Evolutionary conservation across 345 rosid genomes (phyloP).

Genomic region (Populus deltoides): DNA sequence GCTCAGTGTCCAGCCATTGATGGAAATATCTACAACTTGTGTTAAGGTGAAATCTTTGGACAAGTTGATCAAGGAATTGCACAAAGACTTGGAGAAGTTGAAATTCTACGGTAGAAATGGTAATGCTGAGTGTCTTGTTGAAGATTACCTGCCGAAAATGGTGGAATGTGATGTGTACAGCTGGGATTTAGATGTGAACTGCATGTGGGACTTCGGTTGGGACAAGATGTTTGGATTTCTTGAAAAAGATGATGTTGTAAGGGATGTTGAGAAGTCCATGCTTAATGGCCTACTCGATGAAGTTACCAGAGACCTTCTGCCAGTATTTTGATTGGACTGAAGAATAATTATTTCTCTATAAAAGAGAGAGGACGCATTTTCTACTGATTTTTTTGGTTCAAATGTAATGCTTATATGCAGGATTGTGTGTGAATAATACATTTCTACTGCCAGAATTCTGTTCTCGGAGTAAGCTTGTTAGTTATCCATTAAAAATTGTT

Average conservation of each 20-base stretch:
- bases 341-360: not conserved
- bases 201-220: slow-evolving; percentile 95
- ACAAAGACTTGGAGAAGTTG: slow-evolving; percentile 53
- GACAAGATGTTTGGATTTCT: slow-evolving; percentile 34
- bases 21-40: slow-evolving; percentile 35
- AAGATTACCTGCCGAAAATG: slow-evolving; percentile 62
- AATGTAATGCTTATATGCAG: too few species aligned
- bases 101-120: slow-evolving; percentile 49
- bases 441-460: too few species aligned
- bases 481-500: too few species aligned
- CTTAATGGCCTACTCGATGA: slow-evolving; percentile 66
- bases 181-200: slow-evolving; percentile 59
- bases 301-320: slow-evolving; percentile 50
- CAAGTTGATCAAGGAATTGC: slow-evolving; percentile 54
- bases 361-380: too few species aligned
- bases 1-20: slow-evolving; percentile 60
- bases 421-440: too few species aligned
- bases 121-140: slow-evolving; percentile 33
- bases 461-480: too few species aligned
- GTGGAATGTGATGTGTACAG: slow-evolving; percentile 55
- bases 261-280: slow-evolving; percentile 67
- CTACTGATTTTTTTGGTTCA: too few species aligned
- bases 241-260: slow-evolving; percentile 67
- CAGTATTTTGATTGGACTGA: slow-evolving; percentile 5
- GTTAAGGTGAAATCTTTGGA: slow-evolving; percentile 47